Conservation (phyloP, 2,329 filamentous ascomycete species). For the Scedosporium boydii region DNA sequence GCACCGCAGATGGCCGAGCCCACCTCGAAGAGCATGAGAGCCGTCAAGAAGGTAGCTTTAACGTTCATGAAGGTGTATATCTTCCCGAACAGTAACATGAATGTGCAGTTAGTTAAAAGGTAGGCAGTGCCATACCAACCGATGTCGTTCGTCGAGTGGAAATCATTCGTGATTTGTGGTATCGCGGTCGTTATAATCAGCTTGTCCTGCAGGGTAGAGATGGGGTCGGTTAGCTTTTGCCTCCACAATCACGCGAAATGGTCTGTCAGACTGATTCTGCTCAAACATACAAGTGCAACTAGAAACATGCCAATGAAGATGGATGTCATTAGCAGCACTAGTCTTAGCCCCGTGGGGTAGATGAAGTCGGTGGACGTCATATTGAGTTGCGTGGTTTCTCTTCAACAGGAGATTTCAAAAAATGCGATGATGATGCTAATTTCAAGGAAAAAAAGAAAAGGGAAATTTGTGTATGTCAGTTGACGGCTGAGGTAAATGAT, state of each 20-base stretch:
- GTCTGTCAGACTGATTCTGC: too few species aligned
- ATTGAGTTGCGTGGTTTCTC: too few species aligned
- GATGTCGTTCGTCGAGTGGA: constrained; percentile 18
- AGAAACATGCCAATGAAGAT: constrained; percentile 8
- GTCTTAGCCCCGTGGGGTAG: background rate
- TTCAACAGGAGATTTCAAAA: too few species aligned
- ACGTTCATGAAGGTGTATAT: constrained; percentile 18
- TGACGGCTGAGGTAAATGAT: too few species aligned
- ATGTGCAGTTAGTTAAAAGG: constrained; percentile 18
- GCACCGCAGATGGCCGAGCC: constrained; percentile 21
- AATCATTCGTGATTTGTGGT: constrained; percentile 19
- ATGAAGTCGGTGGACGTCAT: too few species aligned
- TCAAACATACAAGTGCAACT: constrained; percentile 5
- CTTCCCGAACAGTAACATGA: constrained; percentile 20
- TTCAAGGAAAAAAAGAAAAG: too few species aligned
- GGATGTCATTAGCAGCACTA: background rate
- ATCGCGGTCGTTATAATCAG: constrained; percentile 25
- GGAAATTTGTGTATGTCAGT: too few species aligned
- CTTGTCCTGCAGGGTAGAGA: constrained; percentile 15
- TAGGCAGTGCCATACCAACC: constrained; percentile 21
- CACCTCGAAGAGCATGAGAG: constrained; percentile 15
- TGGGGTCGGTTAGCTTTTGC: background rate
- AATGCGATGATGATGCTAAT: too few species aligned
- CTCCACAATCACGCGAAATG: too few species aligned
- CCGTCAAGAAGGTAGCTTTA: constrained; percentile 12